A percentile compares a stretch with the other conserved stretches of the same genome.
Evolutionary conservation across 1,284 basidiomycete genomes (phyloP).

Genomic region (Xerocomus amazonicus): DNA sequence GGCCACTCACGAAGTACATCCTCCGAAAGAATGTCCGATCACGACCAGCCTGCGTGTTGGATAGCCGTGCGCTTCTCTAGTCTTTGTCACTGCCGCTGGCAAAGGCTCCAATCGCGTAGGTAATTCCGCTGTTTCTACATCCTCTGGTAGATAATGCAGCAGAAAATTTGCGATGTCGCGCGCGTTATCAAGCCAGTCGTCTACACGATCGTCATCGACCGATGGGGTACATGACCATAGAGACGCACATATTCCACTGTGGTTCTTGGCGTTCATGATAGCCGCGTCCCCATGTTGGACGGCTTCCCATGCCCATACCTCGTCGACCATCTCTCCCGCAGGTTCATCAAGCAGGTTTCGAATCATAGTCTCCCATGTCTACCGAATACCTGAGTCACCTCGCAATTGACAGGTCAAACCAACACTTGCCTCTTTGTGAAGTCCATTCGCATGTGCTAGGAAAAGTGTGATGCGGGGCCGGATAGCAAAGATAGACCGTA

Average conservation of each 20-base stretch:
- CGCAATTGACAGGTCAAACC: background rate
- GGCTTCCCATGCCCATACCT: slow-evolving; percentile 79
- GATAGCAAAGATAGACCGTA: background rate
- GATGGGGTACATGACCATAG: background rate
- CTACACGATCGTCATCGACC: slow-evolving; percentile 33
- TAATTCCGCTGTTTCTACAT: slow-evolving; percentile 32
- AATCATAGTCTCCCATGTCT: slow-evolving; percentile 70
- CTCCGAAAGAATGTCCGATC: slow-evolving; percentile 83
- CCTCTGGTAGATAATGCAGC: slow-evolving; percentile 53
- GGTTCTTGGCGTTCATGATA: slow-evolving; percentile 54
- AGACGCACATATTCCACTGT: slow-evolving; percentile 53
- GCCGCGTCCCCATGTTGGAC: slow-evolving; percentile 76
- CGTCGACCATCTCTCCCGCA: slow-evolving; percentile 46
- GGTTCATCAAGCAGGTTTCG: slow-evolving; percentile 43
- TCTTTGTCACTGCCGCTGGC: slow-evolving; percentile 37
- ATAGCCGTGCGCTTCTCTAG: slow-evolving; percentile 45
- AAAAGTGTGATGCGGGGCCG: slow-evolving; percentile 58
- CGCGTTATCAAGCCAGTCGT: slow-evolving; percentile 66
- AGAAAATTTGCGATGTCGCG: slow-evolving; percentile 76
- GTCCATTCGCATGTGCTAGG: slow-evolving; percentile 76
- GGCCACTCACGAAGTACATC: slow-evolving; percentile 58
- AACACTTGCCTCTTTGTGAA: slow-evolving; percentile 73
- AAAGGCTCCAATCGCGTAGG: slow-evolving; percentile 51
- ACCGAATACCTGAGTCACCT: background rate
- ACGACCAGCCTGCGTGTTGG: slow-evolving; percentile 50